Evolutionary conservation across 495 filamentous ascomycete species (phyloP), one percentile per base, ranked within the genome.

Genomic region (Penicillium herquei): DNA sequence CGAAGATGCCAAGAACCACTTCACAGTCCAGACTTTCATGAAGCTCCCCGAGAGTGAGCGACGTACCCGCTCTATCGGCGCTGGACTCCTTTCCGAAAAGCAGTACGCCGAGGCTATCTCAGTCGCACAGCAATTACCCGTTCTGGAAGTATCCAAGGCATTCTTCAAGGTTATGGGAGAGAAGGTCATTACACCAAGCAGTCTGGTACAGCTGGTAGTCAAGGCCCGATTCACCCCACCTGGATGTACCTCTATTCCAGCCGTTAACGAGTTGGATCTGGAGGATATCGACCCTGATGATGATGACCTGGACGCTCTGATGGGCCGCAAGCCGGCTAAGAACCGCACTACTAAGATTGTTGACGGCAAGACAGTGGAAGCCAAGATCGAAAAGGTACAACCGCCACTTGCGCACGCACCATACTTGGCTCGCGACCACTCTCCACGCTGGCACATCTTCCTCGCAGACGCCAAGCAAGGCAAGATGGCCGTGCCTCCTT

Each of bases 131-230:
- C 89, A 96, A 69, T 75, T 98, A 11, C 94, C 94, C 0, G 78
- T 81, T 42, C 76, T 98, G 44, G 80, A 88, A 53, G 82, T 98
- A n/a, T 91, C 91, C 68, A 93, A 91, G 75, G 90, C 91, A 2
- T 98, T 95, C 75, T 98, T 98, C 84, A 98, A 98, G 78, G 94
- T 98, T 48, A 87, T 89, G 60, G 94, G 94, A 55, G 94, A 98
- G 74, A 89, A 86, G 55, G 89, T 85, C 68, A 87, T 98, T 67
- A 95, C 91, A 12, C 92, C 94, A n/a, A 88, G 87, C 61, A 94
- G 90, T 60, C 81, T 98, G 43, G 91, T 98, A 43, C 91, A 92
- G 49, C 87, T 98, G 51, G 90, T 98, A 43, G 80, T 98, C 58
- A 98, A 98, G 76, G 90, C 85, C n/a, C 89, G 94, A 54, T 87